Evolutionary conservation across 2,329 filamentous ascomycete genomes (phyloP).

Genomic region (Trichoderma brevicompactum): DNA sequence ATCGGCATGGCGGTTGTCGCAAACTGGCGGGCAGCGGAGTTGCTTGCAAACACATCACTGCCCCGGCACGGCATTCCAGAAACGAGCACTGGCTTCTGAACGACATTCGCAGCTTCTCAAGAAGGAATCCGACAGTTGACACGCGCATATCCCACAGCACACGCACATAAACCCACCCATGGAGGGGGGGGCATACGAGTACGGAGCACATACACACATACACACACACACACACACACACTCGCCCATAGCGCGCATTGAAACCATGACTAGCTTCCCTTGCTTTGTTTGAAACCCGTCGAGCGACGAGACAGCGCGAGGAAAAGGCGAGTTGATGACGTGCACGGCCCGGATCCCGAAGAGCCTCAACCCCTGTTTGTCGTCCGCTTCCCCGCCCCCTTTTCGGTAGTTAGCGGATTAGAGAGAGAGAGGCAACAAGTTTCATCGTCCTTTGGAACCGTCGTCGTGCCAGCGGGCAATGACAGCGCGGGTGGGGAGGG

Average conservation of each 20-base stretch:
- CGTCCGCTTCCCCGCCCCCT: conserved; percentile 21
- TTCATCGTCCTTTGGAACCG: conserved; percentile 20
- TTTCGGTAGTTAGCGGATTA: conserved; percentile 29
- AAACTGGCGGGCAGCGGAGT: conserved; percentile 24
- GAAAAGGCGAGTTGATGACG: conserved; percentile 28
- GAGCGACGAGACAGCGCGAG: conserved; percentile 7
- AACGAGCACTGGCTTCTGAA: conserved; percentile 15
- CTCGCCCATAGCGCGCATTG: conserved; percentile 17
- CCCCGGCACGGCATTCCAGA: conserved; percentile 27
- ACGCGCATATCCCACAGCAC: conserved; percentile 15
- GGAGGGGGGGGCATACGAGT: neutral
- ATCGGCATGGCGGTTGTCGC: conserved; percentile 20
- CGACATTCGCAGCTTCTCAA: conserved; percentile 6
- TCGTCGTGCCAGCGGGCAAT: conserved; percentile 20
- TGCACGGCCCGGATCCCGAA: conserved; percentile 30
- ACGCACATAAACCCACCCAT: conserved; percentile 7
- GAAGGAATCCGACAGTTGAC: conserved; percentile 19
- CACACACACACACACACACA: conserved; percentile 1
- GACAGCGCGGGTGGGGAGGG: conserved; percentile 13
- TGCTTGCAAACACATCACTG: conserved; percentile 28
- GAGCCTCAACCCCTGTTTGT: conserved; percentile 27
- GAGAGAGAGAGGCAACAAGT: conserved; percentile 20
- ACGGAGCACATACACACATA: neutral
- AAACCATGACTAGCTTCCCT: conserved; percentile 19
- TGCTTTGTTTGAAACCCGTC: conserved; percentile 10